phyloP scores from a whole-genome alignment of 768 basidiomycete species.

The Lepiota venenata region DNA sequence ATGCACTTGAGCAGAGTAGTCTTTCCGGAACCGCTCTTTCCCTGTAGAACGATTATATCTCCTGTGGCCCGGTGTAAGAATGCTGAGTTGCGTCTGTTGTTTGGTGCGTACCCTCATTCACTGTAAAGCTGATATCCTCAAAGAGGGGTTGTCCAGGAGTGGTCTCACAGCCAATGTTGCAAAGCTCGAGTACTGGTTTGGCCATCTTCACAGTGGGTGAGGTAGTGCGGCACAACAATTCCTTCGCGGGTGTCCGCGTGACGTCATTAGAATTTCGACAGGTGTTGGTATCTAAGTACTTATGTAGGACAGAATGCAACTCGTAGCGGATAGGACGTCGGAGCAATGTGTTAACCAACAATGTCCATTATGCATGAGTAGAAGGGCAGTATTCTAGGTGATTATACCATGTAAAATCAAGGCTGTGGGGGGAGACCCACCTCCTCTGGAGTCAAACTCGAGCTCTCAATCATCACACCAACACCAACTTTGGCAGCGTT shows the following conservation, averaged over 20 bases:
- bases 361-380: constrained; percentile 19
- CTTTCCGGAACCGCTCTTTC: constrained; percentile 78
- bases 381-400: constrained; percentile 21
- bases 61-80: constrained; percentile 27
- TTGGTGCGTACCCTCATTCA: constrained; percentile 48
- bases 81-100: background rate
- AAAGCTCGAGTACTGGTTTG: constrained; percentile 47
- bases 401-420: constrained; percentile 25
- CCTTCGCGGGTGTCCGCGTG: background rate
- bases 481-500: constrained; percentile 93
- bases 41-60: constrained; percentile 76
- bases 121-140: constrained; percentile 52
- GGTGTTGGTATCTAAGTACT: background rate
- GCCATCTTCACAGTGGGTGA: constrained; percentile 13
- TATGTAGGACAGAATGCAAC: background rate
- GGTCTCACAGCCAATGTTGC: constrained; percentile 45
- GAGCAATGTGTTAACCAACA: background rate
- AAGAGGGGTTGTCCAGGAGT: constrained; percentile 51
- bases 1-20: constrained; percentile 83
- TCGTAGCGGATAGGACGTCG: background rate
- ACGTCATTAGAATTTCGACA: constrained; percentile 10
- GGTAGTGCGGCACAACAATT: background rate
- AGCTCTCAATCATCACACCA: constrained; percentile 96
- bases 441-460: constrained; percentile 77
- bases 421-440: constrained; percentile 64